phyloP scores from a whole-genome alignment of 208 protist species.

The Wallacemonas sp. region DNA sequence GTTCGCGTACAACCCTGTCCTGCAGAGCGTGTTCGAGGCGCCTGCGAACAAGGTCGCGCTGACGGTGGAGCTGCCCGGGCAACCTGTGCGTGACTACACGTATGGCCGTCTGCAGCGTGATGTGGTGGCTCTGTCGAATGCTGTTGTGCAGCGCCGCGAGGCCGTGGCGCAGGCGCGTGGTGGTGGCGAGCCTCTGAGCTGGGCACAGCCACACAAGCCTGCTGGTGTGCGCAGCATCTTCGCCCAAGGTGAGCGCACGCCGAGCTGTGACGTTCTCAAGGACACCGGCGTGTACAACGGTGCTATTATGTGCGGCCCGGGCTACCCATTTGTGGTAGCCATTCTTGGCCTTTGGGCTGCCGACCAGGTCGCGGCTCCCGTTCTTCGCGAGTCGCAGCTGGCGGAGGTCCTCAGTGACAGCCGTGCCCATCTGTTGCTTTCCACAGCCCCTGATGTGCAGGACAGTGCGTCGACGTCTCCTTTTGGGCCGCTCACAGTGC shows the following conservation, averaged over 20 bases:
- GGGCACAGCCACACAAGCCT: conserved; percentile 60
- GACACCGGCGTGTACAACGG: conserved; percentile 71
- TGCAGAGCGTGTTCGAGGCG: conserved; percentile 68
- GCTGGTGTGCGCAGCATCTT: conserved; percentile 67
- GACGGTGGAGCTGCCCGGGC: conserved; percentile 55
- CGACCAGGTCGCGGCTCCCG: conserved; percentile 57
- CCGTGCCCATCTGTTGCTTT: neutral
- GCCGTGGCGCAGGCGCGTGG: conserved; percentile 33
- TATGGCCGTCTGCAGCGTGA: conserved; percentile 84
- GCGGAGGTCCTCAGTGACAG: neutral
- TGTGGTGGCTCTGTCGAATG: conserved; percentile 64
- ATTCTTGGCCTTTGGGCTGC: conserved; percentile 73
- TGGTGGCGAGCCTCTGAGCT: conserved; percentile 40
- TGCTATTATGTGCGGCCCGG: conserved; percentile 54
- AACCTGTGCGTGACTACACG: conserved; percentile 41
- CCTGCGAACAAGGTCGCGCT: conserved; percentile 59
- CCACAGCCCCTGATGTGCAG: neutral
- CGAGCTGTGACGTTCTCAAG: conserved; percentile 68
- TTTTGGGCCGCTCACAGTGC: conserved; percentile 24
- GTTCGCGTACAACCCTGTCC: conserved; percentile 72
- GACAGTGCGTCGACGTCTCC: neutral
- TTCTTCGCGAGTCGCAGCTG: neutral
- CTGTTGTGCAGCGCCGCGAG: conserved; percentile 52
- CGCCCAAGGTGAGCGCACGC: conserved; percentile 43
- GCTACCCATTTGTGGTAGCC: conserved; percentile 76